These are phyloP conservation scores for Colletotrichum spaethianum DNA, from an alignment of 2,329 filamentous ascomycete species.

Conservation along the genomic window DNA sequence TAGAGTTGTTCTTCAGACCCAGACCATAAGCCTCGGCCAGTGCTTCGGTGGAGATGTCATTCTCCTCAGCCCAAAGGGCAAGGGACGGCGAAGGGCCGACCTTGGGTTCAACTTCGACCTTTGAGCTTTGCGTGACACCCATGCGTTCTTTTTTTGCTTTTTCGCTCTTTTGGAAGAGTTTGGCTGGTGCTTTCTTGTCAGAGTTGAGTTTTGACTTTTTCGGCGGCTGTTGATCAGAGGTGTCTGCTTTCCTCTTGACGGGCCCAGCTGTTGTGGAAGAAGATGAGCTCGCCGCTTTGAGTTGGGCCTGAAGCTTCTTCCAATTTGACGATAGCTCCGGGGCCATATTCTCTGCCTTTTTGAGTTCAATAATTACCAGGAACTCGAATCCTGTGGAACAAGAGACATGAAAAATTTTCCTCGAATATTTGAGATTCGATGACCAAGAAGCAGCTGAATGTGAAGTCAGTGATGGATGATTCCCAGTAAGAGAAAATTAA, in stretches of 20 bases:
- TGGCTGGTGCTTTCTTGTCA: conserved; percentile 36
- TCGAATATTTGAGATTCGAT: neutral
- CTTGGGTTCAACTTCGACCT: conserved; percentile 54
- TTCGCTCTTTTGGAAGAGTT: conserved; percentile 34
- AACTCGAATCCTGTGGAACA: neutral
- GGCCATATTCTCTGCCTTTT: conserved; percentile 53
- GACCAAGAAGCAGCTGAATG: neutral
- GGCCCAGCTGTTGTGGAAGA: conserved; percentile 49
- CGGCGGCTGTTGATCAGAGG: conserved; percentile 45
- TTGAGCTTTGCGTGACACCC: conserved; percentile 70
- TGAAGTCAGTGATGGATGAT: neutral
- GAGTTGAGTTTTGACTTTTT: conserved; percentile 50
- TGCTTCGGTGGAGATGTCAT: conserved; percentile 72
- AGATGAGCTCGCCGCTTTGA: conserved; percentile 62
- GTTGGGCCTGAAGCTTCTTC: conserved; percentile 80
- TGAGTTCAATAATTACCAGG: neutral
- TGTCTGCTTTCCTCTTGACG: conserved; percentile 58
- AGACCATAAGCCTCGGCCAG: conserved; percentile 74
- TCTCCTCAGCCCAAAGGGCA: conserved; percentile 72
- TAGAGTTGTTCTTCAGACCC: conserved; percentile 63
- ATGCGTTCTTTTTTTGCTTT: conserved; percentile 58
- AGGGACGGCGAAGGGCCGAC: conserved; percentile 66
- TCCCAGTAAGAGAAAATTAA: conserved; percentile 19
- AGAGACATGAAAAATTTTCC: neutral
- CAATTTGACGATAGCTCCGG: conserved; percentile 77